These are phyloP conservation scores for Ophiostoma australiae DNA, from an alignment of 2,329 filamentous ascomycete genomes.

Conservation along the genomic window DNA sequence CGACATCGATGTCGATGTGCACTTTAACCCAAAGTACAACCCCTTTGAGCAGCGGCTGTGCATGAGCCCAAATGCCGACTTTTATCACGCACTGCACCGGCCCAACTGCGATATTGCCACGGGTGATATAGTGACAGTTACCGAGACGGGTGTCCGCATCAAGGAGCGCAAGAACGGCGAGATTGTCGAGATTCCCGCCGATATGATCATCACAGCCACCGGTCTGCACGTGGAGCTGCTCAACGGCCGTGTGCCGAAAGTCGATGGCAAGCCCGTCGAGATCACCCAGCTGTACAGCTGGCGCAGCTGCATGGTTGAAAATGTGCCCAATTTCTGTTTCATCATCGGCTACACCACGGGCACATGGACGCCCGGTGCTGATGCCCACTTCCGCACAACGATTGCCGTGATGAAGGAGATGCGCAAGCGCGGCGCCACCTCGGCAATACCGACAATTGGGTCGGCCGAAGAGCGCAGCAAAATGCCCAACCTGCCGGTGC, in stretches of 20 bases:
- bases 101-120: slow-evolving; percentile 43
- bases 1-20: slow-evolving; percentile 50
- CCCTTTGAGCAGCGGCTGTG: slow-evolving; percentile 75
- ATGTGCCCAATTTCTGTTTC: slow-evolving; percentile 56
- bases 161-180: slow-evolving; percentile 28
- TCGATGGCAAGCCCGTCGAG: slow-evolving; percentile 47
- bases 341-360: slow-evolving; percentile 57
- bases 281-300: slow-evolving; percentile 48
- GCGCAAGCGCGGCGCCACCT: slow-evolving; percentile 25
- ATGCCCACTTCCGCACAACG: slow-evolving; percentile 34
- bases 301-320: slow-evolving; percentile 58
- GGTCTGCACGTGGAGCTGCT: slow-evolving; percentile 54
- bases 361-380: slow-evolving; percentile 59
- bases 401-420: slow-evolving; percentile 27
- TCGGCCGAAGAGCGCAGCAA: slow-evolving; percentile 24
- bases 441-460: slow-evolving; percentile 29
- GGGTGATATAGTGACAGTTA: slow-evolving; percentile 44
- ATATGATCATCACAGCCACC: slow-evolving; percentile 62
- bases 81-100: slow-evolving; percentile 41
- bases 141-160: slow-evolving; percentile 42
- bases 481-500: slow-evolving; percentile 27
- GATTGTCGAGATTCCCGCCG: slow-evolving; percentile 44
- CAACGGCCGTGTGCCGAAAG: slow-evolving; percentile 45
- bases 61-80: slow-evolving; percentile 55
- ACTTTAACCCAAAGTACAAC: slow-evolving; percentile 61